Base-by-base conservation (phyloP, 495 filamentous ascomycete genomes). In the Talaromyces ruber region DNA sequence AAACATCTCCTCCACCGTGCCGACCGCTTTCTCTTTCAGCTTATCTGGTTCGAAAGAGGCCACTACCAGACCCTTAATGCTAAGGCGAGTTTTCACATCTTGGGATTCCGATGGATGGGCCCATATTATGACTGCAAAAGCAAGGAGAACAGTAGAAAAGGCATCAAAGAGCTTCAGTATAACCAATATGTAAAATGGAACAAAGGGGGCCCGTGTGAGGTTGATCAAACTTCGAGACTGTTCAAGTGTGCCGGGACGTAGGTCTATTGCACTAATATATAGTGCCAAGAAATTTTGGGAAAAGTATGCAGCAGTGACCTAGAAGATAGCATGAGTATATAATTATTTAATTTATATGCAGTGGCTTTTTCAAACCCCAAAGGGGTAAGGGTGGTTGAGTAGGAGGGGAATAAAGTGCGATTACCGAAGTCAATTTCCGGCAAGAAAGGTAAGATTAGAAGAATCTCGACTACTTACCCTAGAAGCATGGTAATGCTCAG, bases 71-170 rank as follows among this genome's bases (percentile, higher is more conserved):
- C 52, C 52, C 52, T 55, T 55, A 55, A 55, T 55, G 52, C 52
- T 55, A 29, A 55, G 52, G 9, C 52, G 52, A 55, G 52, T 55
- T 24, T 55, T 55, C 22, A 55, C 52, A 29, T 55, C 25, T 29
- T 55, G 52, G 0, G 52, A 55, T 24, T 55, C 25, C 52, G 52
- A 55, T 14, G 52, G 52, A 29, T 55, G 52, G 2, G 52, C 25
- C 52, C 52, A 55, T 29, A 55, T 55, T 29, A 55, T 55, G 52
- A 55, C 52, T 55, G 52, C 52, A 11, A 55, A 55, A 55, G 52
- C 52, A 55, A 55, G 29, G 8, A 55, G 52, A 25, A 55, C 52
- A 2, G 52, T 55, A 29, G 22, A 55, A n/a, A 55, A 16, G 26
- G 52, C 52, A 55, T 55, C 28, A n/a, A 55, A 26, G 25, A 55